Percentiles rank a stretch among this genome's conserved stretches.
These are phyloP conservation scores for Metahyphopichia silvanorum DNA, from an alignment of 805 yeast genomes.

Conservation along the genomic window DNA sequence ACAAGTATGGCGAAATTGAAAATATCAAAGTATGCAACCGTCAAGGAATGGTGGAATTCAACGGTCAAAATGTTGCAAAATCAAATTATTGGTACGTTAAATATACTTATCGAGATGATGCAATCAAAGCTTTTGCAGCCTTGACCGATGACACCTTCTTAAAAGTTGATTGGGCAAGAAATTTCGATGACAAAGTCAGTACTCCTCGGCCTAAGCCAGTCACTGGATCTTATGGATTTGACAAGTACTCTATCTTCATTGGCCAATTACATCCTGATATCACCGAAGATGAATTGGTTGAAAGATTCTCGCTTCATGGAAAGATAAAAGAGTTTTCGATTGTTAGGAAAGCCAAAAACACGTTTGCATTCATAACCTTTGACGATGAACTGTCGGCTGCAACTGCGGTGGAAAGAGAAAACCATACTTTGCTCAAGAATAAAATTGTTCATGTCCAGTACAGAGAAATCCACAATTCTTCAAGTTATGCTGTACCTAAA, in stretches of 20 bases:
- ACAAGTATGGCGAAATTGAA: conserved; percentile 74
- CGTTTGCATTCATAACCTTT: conserved; percentile 74
- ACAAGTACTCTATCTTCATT: conserved; percentile 70
- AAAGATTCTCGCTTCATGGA: conserved; percentile 69
- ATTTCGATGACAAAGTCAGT: conserved; percentile 50
- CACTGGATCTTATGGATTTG: conserved; percentile 33
- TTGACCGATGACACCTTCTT: conserved; percentile 53
- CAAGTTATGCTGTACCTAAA: conserved; percentile 2
- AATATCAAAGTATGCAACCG: conserved; percentile 46
- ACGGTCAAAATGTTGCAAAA: conserved; percentile 11
- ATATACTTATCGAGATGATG: conserved; percentile 81
- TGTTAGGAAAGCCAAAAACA: conserved; percentile 43
- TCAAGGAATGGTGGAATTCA: conserved; percentile 21
- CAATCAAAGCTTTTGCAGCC: conserved; percentile 77
- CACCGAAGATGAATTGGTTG: conserved; percentile 51
- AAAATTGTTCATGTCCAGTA: conserved; percentile 85
- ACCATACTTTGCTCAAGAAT: conserved; percentile 70
- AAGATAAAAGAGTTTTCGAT: conserved; percentile 56
- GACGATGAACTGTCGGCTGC: conserved; percentile 72
- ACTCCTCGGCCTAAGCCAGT: conserved; percentile 4
- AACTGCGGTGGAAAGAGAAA: conserved; percentile 80
- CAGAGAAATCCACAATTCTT: conserved; percentile 46
- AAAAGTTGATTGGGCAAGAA: conserved; percentile 83
- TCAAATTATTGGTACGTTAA: conserved; percentile 67
- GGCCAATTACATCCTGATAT: conserved; percentile 64